A percentile compares a stretch with the other conserved stretches of the same genome.
Conservation (phyloP, 768 basidiomycete species). For the Serendipita indica region DNA sequence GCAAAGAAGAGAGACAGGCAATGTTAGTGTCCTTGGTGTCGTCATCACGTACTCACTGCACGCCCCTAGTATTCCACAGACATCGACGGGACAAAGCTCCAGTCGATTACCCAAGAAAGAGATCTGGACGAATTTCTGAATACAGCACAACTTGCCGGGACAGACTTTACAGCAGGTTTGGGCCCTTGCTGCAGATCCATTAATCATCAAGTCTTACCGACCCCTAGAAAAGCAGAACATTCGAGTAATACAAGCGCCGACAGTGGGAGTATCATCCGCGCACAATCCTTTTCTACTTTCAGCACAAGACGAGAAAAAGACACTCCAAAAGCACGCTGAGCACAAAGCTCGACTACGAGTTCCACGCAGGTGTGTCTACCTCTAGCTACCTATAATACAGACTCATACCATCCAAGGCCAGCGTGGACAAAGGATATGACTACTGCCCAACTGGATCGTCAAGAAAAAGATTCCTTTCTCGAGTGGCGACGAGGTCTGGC, state of each 20-base stretch:
- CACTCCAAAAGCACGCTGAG: conserved; percentile 56
- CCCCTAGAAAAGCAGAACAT: conserved; percentile 53
- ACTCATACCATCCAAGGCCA: conserved; percentile 32
- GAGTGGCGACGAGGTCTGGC: conserved; percentile 89
- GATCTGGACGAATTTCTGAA: conserved; percentile 93
- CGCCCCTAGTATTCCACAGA: conserved; percentile 63
- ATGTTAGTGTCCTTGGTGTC: not conserved
- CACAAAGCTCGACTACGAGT: conserved; percentile 67
- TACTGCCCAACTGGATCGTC: conserved; percentile 61
- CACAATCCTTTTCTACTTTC: conserved; percentile 81
- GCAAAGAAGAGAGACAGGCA: conserved; percentile 14
- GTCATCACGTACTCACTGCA: no score
- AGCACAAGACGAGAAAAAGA: conserved; percentile 64
- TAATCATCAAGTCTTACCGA: not conserved
- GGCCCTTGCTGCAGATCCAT: not conserved
- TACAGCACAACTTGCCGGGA: conserved; percentile 86
- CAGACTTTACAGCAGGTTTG: conserved; percentile 90
- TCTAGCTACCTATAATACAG: not conserved
- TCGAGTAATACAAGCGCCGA: conserved; percentile 49
- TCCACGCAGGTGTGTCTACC: conserved; percentile 37
- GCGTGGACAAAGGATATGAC: conserved; percentile 78
- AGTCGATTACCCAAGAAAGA: conserved; percentile 89
- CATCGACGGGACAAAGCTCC: conserved; percentile 50
- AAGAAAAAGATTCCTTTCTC: conserved; percentile 81
- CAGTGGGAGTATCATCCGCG: conserved; percentile 22